Evolutionary conservation across 2,329 filamentous ascomycete genomes (phyloP).

Genomic region (Paraconiothyrium brasiliense): DNA sequence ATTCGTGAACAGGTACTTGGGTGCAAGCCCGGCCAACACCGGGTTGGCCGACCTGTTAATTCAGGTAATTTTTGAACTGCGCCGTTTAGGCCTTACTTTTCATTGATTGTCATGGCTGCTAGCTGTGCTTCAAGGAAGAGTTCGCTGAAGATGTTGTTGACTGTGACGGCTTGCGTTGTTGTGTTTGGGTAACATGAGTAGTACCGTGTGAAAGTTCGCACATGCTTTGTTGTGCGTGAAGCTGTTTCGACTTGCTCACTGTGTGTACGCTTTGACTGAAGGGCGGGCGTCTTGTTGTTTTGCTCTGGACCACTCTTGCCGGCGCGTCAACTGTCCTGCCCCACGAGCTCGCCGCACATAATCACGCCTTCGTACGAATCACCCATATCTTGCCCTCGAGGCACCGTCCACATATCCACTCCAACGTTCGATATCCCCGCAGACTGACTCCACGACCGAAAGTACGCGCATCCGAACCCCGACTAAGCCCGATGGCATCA

Average conservation of each 20-base stretch:
- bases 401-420: no score
- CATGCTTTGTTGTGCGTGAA: background rate
- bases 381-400: no score
- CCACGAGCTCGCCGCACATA: background rate
- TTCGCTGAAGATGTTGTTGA: background rate
- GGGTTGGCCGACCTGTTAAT: background rate
- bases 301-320: background rate
- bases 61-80: background rate
- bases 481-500: background rate
- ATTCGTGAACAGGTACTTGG: no score
- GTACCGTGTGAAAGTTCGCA: background rate
- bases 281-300: background rate
- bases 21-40: background rate
- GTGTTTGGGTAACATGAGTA: background rate
- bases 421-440: background rate
- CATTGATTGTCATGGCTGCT: slow-evolving; percentile 12
- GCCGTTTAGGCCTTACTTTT: background rate
- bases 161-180: background rate
- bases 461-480: background rate
- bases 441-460: background rate
- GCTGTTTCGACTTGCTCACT: background rate
- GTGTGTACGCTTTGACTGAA: background rate
- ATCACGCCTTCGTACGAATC: background rate
- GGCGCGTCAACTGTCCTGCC: background rate
- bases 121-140: slow-evolving; percentile 9